Percentiles rank a stretch among this genome's conserved stretches.
phyloP scores from a whole-genome alignment of 148 eudicot species.

The Camellia japonica region DNA sequence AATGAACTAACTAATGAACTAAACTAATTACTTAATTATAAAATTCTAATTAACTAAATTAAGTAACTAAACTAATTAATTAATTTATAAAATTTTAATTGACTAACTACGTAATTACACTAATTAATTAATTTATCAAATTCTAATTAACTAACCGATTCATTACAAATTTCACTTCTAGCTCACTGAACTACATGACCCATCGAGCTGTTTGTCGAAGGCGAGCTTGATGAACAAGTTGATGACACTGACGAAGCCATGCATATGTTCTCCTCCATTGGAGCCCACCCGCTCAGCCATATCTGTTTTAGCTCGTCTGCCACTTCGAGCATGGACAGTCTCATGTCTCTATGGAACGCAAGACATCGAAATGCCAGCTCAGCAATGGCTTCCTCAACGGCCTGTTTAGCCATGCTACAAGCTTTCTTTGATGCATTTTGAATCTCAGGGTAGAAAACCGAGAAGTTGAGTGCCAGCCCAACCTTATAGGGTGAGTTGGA shows the following conservation, averaged over 20 bases:
- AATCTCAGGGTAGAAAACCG: conserved; percentile 25
- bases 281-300: conserved; percentile 17
- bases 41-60: no score
- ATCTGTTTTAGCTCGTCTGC: conserved; percentile 41
- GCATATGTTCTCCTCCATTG: conserved; percentile 28
- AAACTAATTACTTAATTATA: no score
- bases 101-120: no score
- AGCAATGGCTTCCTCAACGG: no score
- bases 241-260: conserved; percentile 62
- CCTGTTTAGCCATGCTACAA: conserved; percentile 22
- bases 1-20: no score
- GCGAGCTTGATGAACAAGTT: conserved; percentile 82
- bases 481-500: conserved; percentile 22
- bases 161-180: background rate
- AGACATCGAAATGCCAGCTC: conserved; percentile 60
- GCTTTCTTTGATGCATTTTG: conserved; percentile 20
- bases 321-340: conserved; percentile 52
- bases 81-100: no score
- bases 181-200: conserved; percentile 48
- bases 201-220: conserved; percentile 81
- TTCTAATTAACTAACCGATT: no score
- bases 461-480: conserved; percentile 26
- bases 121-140: no score
- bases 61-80: no score
- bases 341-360: conserved; percentile 54